Evolutionary conservation across 371 early-diverging fungal genomes (phyloP).

Genomic region (Mucor racemosus): DNA sequence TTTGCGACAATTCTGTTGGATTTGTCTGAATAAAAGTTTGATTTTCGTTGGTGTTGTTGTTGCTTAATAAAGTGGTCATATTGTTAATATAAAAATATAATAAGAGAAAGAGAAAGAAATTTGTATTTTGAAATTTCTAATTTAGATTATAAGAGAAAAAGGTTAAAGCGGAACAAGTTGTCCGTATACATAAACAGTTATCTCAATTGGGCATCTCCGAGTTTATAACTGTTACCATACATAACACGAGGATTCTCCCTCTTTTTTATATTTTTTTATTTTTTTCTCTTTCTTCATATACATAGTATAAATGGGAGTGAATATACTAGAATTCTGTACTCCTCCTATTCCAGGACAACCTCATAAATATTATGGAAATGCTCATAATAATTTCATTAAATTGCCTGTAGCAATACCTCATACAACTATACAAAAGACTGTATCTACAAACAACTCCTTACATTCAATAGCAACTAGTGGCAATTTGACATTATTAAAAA

Average conservation of each 20-base stretch:
- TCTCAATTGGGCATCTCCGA: too few relatives aligned
- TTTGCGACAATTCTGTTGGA: not conserved
- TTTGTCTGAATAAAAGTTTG: not conserved
- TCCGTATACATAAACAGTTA: too few relatives aligned
- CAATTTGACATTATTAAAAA: constrained; percentile 43
- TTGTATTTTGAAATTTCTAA: not conserved
- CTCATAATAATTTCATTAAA: constrained; percentile 60
- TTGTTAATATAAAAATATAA: not conserved
- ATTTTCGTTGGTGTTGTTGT: not conserved
- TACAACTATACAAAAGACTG: constrained; percentile 16
- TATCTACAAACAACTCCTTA: constrained; percentile 22
- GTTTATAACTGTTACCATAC: not conserved
- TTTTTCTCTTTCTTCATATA: not conserved
- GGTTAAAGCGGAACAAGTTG: too few relatives aligned
- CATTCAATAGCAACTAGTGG: constrained; percentile 48
- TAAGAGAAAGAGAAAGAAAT: constrained; percentile 1
- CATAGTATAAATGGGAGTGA: constrained; percentile 9
- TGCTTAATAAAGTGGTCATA: not conserved
- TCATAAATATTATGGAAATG: constrained; percentile 69
- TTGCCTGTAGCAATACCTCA: constrained; percentile 42
- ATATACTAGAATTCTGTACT: constrained; percentile 58
- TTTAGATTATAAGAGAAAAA: not conserved
- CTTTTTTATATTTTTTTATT: not conserved
- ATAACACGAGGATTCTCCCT: constrained; percentile 8
- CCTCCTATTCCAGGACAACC: constrained; percentile 70